Evolutionary conservation across 805 yeast genomes (phyloP), one percentile per base, ranked within the genome.

Genomic region (Torulaspora delbrueckii): DNA sequence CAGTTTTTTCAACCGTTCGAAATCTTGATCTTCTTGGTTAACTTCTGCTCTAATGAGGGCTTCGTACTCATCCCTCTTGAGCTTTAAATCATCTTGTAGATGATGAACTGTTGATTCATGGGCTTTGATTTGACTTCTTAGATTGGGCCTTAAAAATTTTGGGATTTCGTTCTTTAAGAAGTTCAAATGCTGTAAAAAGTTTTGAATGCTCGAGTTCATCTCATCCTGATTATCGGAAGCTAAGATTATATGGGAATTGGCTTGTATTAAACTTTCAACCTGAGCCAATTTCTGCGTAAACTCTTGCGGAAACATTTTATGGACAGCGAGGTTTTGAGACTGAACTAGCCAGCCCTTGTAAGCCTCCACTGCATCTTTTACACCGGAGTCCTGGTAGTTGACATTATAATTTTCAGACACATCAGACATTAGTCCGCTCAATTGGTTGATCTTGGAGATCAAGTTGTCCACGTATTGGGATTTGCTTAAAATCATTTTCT

Each of bases 341-440:
- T 54, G 51, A 9, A 48, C 39, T 22, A 59, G 37, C 40, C 56
- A 55, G 55, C 56, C 48, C 34, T 53, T 53, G 58, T 65, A 83
- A 0, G 69, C 57, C 19, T 70, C 66, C 4, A 82, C 82, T 0
- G 86, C 77, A 12, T 67, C 72, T 56, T 82, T 82, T 6, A 85
- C 91, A 0, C 83, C 85, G 8, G 75, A 71, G 63, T 85, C 90
- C 58, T 85, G 85, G 67, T 83, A 83, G 60, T 85, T 84, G 34
- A 86, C 89, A 57, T 85, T 84, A 57, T 83, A 82, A 46, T 80
- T 74, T 5, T 71, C 60, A 5, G 72, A 60, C 59, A 84, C 65
- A 36, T 71, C 69, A 1, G 61, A 54, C 54, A 84, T 65, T 5
- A 78, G 60, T 0, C 45, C 38, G 50, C 79, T 82, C 46, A 84